A percentile compares a stretch with the other conserved stretches of the same genome.
Evolutionary conservation across 352 stramenopile genomes (phyloP).

Genomic region (Phytophthora capsici): DNA sequence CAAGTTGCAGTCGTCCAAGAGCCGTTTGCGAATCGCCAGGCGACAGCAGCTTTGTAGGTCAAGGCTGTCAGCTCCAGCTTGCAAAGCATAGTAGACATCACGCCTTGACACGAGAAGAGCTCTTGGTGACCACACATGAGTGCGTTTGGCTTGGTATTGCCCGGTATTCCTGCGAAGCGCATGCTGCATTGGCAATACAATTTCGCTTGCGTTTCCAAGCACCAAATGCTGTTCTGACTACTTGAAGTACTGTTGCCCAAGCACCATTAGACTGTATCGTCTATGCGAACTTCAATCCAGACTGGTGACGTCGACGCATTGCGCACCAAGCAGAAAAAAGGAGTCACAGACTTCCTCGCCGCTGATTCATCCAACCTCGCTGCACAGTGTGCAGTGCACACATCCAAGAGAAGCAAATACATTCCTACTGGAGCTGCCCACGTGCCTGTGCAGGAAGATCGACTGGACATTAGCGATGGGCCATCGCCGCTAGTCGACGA

Average conservation of each 20-base stretch:
- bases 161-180: conserved; percentile 3
- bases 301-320: conserved; percentile 24
- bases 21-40: conserved; percentile 14
- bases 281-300: conserved; percentile 25
- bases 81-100: not conserved
- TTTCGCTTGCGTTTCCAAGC: conserved; percentile 20
- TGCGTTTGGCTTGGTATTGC: not conserved
- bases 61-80: not conserved
- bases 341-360: not conserved
- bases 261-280: conserved; percentile 24
- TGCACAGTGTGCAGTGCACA: no score
- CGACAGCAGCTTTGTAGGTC: conserved; percentile 1
- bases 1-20: conserved; percentile 22
- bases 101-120: not conserved
- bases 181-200: conserved; percentile 12
- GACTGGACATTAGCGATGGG: not conserved
- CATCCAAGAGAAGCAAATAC: not conserved
- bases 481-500: conserved; percentile 12
- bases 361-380: no score
- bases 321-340: conserved; percentile 33
- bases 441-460: not conserved
- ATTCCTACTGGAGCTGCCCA: not conserved
- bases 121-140: not conserved
- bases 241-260: conserved; percentile 20
- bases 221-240: conserved; percentile 13